Percentiles rank a stretch among this genome's conserved stretches.
phyloP scores from a whole-genome alignment of 2,329 filamentous ascomycete genomes.

The Pyrenochaeta sp. region DNA sequence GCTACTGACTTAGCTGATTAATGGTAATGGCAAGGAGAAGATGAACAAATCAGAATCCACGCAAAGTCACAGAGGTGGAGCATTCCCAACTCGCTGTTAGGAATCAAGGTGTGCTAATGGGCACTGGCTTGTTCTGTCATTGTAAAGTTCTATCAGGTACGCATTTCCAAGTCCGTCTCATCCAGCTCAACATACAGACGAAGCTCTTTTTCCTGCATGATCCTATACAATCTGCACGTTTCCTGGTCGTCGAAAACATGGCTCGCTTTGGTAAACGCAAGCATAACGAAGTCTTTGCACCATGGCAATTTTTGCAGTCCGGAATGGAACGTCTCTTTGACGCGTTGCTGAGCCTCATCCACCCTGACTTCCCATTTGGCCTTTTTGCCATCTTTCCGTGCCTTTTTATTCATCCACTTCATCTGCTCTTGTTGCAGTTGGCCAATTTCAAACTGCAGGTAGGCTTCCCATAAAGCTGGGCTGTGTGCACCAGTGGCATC shows the following conservation, averaged over 20 bases:
- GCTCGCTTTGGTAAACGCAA: conserved; percentile 59
- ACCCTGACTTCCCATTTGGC: conserved; percentile 24
- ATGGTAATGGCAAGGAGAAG: too few relatives aligned
- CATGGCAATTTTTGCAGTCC: conserved; percentile 68
- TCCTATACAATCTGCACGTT: conserved; percentile 61
- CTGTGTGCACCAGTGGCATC: conserved; percentile 39
- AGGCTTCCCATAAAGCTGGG: conserved; percentile 40
- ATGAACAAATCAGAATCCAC: too few relatives aligned
- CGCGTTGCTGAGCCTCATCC: conserved; percentile 48
- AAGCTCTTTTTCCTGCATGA: conserved; percentile 69
- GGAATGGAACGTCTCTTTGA: conserved; percentile 64
- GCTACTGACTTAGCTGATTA: too few relatives aligned
- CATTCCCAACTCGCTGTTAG: too few relatives aligned
- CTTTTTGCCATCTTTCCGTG: conserved; percentile 27
- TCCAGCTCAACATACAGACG: conserved; percentile 64
- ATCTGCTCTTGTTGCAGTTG: conserved; percentile 22
- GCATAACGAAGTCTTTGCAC: conserved; percentile 67
- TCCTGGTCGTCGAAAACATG: conserved; percentile 56
- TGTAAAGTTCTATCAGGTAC: too few relatives aligned
- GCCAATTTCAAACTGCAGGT: conserved; percentile 43
- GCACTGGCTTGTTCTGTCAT: too few relatives aligned
- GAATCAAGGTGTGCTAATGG: too few relatives aligned
- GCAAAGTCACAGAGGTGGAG: too few relatives aligned
- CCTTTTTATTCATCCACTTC: conserved; percentile 13
- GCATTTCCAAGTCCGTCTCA: background rate